Evolutionary conservation across 257 asterid genomes (phyloP).

Genomic region (Ballota nigra): DNA sequence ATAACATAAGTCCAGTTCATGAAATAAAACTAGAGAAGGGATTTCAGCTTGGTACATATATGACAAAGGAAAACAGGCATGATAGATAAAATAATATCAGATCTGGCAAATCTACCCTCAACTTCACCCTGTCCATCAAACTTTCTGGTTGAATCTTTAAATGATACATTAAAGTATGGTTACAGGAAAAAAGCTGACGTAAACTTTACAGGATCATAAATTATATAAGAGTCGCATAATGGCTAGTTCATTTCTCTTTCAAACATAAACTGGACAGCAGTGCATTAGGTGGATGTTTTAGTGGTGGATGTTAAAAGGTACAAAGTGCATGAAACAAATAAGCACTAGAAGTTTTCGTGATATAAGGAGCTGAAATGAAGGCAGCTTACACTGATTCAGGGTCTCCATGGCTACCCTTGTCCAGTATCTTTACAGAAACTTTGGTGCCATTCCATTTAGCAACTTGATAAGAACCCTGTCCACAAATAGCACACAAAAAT

Average conservation of each 20-base stretch:
- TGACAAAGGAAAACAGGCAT: conserved; percentile 6
- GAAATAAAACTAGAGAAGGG: conserved; percentile 7
- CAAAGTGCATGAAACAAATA: neutral
- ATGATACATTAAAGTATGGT: neutral
- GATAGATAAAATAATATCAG: neutral
- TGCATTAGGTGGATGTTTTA: conserved; percentile 4
- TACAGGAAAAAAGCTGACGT: conserved; percentile 5
- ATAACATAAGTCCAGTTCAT: conserved; percentile 23
- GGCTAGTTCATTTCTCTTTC: conserved; percentile 8
- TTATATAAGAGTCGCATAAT: neutral
- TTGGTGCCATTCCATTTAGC: conserved; percentile 98
- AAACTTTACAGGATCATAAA: neutral
- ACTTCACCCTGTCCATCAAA: conserved; percentile 6
- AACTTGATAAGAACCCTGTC: conserved; percentile 95
- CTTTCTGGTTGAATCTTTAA: neutral
- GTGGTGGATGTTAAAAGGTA: conserved; percentile 4
- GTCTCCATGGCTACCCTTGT: conserved; percentile 76
- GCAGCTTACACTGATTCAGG: conserved; percentile 69
- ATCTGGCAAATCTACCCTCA: neutral
- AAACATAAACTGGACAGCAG: neutral
- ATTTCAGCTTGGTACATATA: neutral
- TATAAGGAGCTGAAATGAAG: conserved; percentile 16
- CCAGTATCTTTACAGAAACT: conserved; percentile 95
- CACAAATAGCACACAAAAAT: conserved; percentile 15
- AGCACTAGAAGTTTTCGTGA: conserved; percentile 12